Evolutionary conservation across 768 basidiomycete species (phyloP).

Genomic region (Cantharellus cinnabarinus): DNA sequence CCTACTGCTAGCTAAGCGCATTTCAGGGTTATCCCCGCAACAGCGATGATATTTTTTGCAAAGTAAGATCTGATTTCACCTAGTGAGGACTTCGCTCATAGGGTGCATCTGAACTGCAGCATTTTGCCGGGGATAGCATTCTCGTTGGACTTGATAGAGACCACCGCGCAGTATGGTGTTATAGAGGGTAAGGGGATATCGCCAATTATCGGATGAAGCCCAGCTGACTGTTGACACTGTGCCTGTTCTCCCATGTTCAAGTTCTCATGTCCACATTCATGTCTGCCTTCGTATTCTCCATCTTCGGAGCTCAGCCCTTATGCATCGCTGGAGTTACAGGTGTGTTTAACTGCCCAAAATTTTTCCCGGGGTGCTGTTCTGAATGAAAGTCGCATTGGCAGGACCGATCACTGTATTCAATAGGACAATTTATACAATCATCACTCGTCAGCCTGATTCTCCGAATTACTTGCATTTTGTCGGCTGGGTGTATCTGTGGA

Average conservation of each 20-base stretch:
- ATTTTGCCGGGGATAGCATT: slow-evolving; percentile 86
- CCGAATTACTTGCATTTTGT: slow-evolving; percentile 72
- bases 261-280: slow-evolving; percentile 49
- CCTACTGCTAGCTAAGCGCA: slow-evolving; percentile 77
- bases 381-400: too few species aligned
- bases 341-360: too few species aligned
- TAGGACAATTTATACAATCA: slow-evolving; percentile 69
- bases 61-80: slow-evolving; percentile 31
- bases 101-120: slow-evolving; percentile 21
- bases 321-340: slow-evolving; percentile 84
- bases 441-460: slow-evolving; percentile 32
- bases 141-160: slow-evolving; percentile 79
- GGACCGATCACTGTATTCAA: slow-evolving; percentile 88
- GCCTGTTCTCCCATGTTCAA: neutral
- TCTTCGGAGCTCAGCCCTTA: slow-evolving; percentile 78
- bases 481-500: slow-evolving; percentile 88
- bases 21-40: slow-evolving; percentile 75
- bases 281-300: slow-evolving; percentile 71
- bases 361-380: too few species aligned
- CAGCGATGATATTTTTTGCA: slow-evolving; percentile 67
- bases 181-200: slow-evolving; percentile 30
- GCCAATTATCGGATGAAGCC: slow-evolving; percentile 15
- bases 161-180: slow-evolving; percentile 75
- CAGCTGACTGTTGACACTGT: too few species aligned
- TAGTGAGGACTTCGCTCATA: slow-evolving; percentile 9